Conservation (phyloP, 441 rosid genomes). For the Brassica hybrid region DNA sequence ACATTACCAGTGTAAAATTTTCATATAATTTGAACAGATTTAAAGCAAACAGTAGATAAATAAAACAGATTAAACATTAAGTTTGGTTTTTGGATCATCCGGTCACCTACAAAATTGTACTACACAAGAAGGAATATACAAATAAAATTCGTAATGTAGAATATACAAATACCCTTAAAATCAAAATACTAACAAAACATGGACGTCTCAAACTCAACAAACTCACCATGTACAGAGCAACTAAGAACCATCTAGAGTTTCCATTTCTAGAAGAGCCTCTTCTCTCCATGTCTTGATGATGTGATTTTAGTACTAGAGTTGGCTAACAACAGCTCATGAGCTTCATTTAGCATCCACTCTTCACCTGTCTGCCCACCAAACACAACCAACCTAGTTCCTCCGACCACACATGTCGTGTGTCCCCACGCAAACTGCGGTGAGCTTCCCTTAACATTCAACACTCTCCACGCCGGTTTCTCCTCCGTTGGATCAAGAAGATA, state of each 20-base stretch:
- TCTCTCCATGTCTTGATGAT: slow-evolving; percentile 33
- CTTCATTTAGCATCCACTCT: slow-evolving; percentile 95
- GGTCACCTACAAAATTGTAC: slow-evolving; percentile 22
- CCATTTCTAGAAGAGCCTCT: slow-evolving; percentile 17
- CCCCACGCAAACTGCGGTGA: slow-evolving; percentile 99
- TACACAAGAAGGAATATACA: slow-evolving; percentile 19
- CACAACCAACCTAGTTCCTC: slow-evolving; percentile 87
- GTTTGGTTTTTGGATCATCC: background rate
- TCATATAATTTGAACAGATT: background rate
- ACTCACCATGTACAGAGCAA: slow-evolving; percentile 28
- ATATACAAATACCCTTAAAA: slow-evolving; percentile 27
- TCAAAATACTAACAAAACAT: slow-evolving; percentile 28
- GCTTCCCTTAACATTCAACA: slow-evolving; percentile 81
- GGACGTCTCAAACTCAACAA: slow-evolving; percentile 20
- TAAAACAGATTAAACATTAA: background rate
- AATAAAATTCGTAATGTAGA: slow-evolving; percentile 16
- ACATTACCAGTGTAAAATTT: background rate
- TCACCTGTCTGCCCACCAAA: slow-evolving; percentile 97
- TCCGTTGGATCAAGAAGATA: slow-evolving; percentile 97
- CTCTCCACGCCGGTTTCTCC: slow-evolving; percentile 92
- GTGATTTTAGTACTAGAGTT: slow-evolving; percentile 46
- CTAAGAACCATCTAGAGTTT: slow-evolving; percentile 22
- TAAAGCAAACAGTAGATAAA: background rate
- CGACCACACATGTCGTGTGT: slow-evolving; percentile 95
- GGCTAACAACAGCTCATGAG: slow-evolving; percentile 81